A percentile compares a stretch with the other conserved stretches of the same genome.
Evolutionary conservation across 2,329 filamentous ascomycete species (phyloP).

Genomic region (Ceratocystis papillata): DNA sequence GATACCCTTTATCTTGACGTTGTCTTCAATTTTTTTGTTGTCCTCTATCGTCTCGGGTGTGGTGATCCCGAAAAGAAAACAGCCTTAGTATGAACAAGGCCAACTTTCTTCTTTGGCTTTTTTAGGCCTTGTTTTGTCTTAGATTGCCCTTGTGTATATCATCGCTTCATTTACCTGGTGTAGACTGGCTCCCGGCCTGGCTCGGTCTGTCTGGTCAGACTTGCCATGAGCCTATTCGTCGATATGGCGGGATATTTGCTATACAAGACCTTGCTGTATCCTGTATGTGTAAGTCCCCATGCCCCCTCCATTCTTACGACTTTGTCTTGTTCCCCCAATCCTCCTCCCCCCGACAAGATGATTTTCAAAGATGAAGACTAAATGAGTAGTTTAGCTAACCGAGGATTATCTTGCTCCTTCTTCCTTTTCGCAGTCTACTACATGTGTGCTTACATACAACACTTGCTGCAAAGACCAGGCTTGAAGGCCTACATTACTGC

Average conservation of each 20-base stretch:
- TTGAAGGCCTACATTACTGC: background rate
- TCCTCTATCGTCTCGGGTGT: background rate
- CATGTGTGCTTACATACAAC: background rate
- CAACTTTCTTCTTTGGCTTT: background rate
- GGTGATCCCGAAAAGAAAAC: background rate
- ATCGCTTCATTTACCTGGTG: background rate
- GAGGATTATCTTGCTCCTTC: background rate
- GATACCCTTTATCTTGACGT: no score
- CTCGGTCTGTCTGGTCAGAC: background rate
- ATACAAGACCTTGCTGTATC: background rate
- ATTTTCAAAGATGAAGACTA: no score
- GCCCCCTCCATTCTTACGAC: no score
- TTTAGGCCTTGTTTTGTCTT: background rate
- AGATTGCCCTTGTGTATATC: no score
- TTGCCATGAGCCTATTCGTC: background rate
- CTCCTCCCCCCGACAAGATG: no score
- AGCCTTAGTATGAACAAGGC: background rate
- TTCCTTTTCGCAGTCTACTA: background rate
- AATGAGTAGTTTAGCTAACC: no score
- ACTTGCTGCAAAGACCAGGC: background rate
- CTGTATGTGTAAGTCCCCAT: no score
- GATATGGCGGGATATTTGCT: background rate
- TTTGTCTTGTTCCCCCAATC: no score
- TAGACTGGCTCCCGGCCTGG: background rate
- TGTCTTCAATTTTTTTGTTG: no score